phyloP scores from a whole-genome alignment of 768 basidiomycete species.

The Lactarius sp. region DNA sequence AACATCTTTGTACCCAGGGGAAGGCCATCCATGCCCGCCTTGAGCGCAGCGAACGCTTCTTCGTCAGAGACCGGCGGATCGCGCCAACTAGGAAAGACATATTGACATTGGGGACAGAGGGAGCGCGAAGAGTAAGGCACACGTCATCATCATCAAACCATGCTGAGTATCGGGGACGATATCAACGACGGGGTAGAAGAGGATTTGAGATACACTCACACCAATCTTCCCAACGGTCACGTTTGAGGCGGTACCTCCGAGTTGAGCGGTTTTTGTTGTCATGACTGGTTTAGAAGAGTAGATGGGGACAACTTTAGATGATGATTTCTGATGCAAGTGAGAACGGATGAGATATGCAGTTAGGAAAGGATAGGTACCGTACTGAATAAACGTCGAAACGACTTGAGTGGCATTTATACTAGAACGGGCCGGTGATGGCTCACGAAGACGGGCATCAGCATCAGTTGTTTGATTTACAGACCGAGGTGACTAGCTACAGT shows the following conservation, averaged over 20 bases:
- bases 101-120: background rate
- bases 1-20: constrained; percentile 46
- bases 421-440: too few species aligned
- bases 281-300: background rate
- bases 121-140: constrained; percentile 21
- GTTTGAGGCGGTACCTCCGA: constrained; percentile 39
- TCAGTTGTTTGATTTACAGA: background rate
- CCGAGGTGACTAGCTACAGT: too few species aligned
- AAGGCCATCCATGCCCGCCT: constrained; percentile 42
- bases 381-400: background rate
- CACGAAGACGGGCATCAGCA: background rate
- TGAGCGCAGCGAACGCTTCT: constrained; percentile 57
- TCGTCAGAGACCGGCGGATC: constrained; percentile 46
- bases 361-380: constrained; percentile 4
- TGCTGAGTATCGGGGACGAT: constrained; percentile 16
- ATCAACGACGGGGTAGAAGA: background rate
- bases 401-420: constrained; percentile 3
- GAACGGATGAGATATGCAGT: background rate
- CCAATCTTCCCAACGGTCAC: constrained; percentile 39
- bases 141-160: constrained; percentile 60
- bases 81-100: constrained; percentile 15
- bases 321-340: constrained; percentile 3
- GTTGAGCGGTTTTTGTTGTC: constrained; percentile 29
- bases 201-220: constrained; percentile 30
- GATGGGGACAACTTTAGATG: background rate